Evolutionary conservation across 164 flowering plant genomes (phyloP).

Genomic region (Magnolia officinalis): DNA sequence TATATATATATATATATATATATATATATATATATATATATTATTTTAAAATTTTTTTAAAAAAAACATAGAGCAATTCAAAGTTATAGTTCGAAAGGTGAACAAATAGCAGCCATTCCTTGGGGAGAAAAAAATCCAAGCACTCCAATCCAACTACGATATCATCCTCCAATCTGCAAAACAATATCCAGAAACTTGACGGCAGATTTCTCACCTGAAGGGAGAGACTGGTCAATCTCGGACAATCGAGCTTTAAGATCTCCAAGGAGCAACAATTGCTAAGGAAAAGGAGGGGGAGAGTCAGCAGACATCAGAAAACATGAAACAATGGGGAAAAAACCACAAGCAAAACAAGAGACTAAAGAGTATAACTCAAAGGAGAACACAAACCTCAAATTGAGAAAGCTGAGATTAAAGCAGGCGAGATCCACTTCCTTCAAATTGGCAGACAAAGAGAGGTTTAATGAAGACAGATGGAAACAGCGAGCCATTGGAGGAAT

Average conservation of each 20-base stretch:
- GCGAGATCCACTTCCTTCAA: slow-evolving; percentile 83
- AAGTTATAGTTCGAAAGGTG: no score
- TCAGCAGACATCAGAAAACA: neutral
- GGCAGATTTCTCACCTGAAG: slow-evolving; percentile 70
- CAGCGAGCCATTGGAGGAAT: slow-evolving; percentile 73
- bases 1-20: no score
- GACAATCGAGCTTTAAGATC: slow-evolving; percentile 72
- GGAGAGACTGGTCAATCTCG: slow-evolving; percentile 78
- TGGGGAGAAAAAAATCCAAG: no score
- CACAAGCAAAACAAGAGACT: neutral
- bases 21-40: no score
- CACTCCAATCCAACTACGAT: no score
- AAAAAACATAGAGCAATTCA: no score
- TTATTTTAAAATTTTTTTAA: no score
- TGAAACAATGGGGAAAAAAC: neutral
- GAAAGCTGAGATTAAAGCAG: slow-evolving; percentile 64
- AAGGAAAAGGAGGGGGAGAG: slow-evolving; percentile 5
- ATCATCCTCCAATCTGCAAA: no score
- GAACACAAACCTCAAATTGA: slow-evolving; percentile 73
- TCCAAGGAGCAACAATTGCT: slow-evolving; percentile 88
- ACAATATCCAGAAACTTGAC: neutral
- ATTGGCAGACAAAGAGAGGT: slow-evolving; percentile 81
- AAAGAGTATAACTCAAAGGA: neutral
- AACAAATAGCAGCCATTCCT: neutral
- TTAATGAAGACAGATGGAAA: slow-evolving; percentile 64